Conservation (phyloP, 2,329 filamentous ascomycete genomes). For the Trichoderma sp. region DNA sequence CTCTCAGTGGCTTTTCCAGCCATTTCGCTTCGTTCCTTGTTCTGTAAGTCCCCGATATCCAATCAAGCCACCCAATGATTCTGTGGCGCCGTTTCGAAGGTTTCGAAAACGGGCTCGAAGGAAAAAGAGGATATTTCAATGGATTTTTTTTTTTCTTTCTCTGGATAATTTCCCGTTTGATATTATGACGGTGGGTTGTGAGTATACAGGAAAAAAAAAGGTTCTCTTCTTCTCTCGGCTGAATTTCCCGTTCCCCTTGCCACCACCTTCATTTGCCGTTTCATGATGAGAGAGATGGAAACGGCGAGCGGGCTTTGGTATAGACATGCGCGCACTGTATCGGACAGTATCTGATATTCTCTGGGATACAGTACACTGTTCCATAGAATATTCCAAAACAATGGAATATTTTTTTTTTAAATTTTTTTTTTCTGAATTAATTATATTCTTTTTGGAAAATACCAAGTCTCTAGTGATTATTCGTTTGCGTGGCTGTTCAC, state of each 20-base stretch:
- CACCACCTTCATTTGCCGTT: not conserved
- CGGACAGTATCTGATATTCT: not conserved
- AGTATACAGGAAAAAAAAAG: not conserved
- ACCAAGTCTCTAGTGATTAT: not conserved
- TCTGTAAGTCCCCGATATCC: not conserved
- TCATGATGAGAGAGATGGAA: not conserved
- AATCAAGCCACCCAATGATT: not conserved
- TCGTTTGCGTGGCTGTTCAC: not conserved
- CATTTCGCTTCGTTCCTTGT: not conserved
- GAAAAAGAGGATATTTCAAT: not conserved
- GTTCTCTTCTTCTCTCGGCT: not conserved
- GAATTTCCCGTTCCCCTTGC: slow-evolving; percentile 4
- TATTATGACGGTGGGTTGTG: slow-evolving; percentile 11
- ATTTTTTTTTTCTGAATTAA: no score
- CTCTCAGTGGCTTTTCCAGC: slow-evolving; percentile 1
- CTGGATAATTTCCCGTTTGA: not conserved
- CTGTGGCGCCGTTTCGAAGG: slow-evolving; percentile 17
- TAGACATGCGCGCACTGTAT: not conserved
- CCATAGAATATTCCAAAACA: not conserved
- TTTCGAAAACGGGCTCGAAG: slow-evolving; percentile 2
- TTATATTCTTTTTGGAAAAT: no score
- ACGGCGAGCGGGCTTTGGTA: not conserved
- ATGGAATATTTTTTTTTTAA: not conserved
- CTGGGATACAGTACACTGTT: not conserved
- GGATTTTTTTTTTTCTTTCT: not conserved